phyloP scores from a whole-genome alignment of 2,329 filamentous ascomycete species.

The Fusarium humuli region DNA sequence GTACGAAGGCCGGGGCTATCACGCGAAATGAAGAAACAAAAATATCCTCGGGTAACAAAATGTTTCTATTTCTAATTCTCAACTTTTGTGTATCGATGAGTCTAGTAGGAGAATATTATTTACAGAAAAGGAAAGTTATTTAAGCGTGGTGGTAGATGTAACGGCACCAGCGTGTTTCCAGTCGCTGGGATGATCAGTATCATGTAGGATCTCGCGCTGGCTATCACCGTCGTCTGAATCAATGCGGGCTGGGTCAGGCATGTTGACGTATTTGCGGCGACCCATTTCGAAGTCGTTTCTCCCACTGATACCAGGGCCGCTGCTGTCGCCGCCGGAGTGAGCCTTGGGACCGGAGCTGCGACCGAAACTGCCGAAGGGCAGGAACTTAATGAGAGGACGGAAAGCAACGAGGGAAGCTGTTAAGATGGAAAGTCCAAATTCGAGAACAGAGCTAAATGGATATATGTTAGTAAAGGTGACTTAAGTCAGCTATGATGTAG shows the following conservation, averaged over 20 bases:
- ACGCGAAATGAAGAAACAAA: not conserved
- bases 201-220: not conserved
- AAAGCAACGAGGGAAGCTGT: conserved; percentile 5
- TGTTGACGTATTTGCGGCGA: conserved; percentile 1
- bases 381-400: conserved; percentile 4
- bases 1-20: not conserved
- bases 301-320: not conserved
- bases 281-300: not conserved
- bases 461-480: not conserved
- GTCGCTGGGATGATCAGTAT: not conserved
- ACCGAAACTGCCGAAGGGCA: conserved; percentile 1
- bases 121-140: not conserved
- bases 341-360: not conserved
- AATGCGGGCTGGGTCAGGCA: not conserved
- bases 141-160: not conserved
- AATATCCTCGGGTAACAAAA: not conserved
- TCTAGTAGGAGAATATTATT: not conserved
- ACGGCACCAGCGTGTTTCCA: not conserved
- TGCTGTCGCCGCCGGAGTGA: not conserved
- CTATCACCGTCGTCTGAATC: conserved; percentile 9
- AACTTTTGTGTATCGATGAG: not conserved
- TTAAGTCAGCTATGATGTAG: fast-evolving
- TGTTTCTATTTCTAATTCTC: not conserved
- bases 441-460: not conserved
- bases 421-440: conserved; percentile 5